These are phyloP conservation scores for Blastosporella zonata DNA, from an alignment of 1,284 basidiomycete genomes.

Conservation along the genomic window DNA sequence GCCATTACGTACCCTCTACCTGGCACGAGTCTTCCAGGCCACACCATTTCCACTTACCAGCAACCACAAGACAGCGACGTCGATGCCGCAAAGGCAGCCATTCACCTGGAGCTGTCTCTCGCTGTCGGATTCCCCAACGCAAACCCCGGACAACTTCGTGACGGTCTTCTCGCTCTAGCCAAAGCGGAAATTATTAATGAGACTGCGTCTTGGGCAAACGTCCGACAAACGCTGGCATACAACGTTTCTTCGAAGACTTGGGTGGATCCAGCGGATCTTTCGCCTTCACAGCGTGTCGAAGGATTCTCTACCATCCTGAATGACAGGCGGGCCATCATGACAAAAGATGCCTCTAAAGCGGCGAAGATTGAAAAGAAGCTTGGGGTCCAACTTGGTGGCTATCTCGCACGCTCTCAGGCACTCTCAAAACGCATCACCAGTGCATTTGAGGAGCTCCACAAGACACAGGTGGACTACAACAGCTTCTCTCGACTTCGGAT, in stretches of 20 bases:
- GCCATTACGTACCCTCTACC: constrained; percentile 86
- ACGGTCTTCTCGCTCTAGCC: constrained; percentile 64
- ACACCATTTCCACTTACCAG: constrained; percentile 69
- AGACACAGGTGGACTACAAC: constrained; percentile 67
- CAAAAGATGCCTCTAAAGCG: constrained; percentile 78
- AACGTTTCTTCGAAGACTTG: constrained; percentile 58
- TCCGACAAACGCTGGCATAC: constrained; percentile 62
- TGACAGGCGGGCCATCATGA: constrained; percentile 70
- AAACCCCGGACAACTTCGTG: constrained; percentile 71
- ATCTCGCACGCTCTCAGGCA: constrained; percentile 75
- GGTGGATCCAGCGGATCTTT: constrained; percentile 64
- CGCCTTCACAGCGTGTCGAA: constrained; percentile 55
- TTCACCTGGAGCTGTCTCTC: constrained; percentile 80
- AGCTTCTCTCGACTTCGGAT: constrained; percentile 72
- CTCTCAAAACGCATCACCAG: constrained; percentile 66
- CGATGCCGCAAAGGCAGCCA: constrained; percentile 65
- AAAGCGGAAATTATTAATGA: constrained; percentile 59
- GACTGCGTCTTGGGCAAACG: constrained; percentile 64
- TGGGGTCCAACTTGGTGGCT: constrained; percentile 84
- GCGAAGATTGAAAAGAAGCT: constrained; percentile 93
- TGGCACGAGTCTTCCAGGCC: constrained; percentile 81
- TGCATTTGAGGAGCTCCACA: constrained; percentile 70
- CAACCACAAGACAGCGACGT: constrained; percentile 78
- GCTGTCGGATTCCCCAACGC: constrained; percentile 86
- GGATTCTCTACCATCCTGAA: constrained; percentile 68